Base-by-base conservation (phyloP, 1,284 basidiomycete genomes). In the Pseudomicrostroma phylloplanum region DNA sequence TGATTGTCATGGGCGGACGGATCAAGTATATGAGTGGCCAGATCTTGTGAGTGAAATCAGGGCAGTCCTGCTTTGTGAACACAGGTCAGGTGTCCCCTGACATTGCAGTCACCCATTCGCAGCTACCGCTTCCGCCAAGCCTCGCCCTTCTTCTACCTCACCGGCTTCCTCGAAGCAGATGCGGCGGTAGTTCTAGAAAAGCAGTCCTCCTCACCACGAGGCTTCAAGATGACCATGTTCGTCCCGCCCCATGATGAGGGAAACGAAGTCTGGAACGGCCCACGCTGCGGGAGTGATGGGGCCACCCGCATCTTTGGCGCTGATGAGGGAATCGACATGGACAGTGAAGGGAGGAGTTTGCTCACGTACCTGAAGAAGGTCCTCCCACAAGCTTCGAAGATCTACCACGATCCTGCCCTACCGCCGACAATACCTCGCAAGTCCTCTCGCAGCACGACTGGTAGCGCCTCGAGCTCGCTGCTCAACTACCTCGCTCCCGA, bases 181-280 rank as follows among this genome's bases (percentile, higher is more conserved):
- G 86, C 92, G 13, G 92, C 90, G 0, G 82, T 96, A 26, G 83
- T 97, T 40, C 60, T 79, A 6, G 70, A 73, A 25, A 67, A 68
- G 55, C 56, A 69, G 23, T 13, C 67, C 9, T 68, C 62, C 8
- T 82, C 84, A 2, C 80, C 86, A 0, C 83, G 86, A 67, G 92
- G 92, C 0, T 96, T 94, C 81, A 85, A 83, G 65, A 93, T 93
- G 89, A 88, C 87, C 0, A 81, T 98, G 55, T 98, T 96, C 78
- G 89, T 76, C 0, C 82, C 84, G 1, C 88, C 90, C 11, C 88
- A 87, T 63, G 87, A 94, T 74, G 78, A 85, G 1, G 83, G 85
- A 36, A 88, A 89, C 70, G 91, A 92, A 76, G 86, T 89, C 67
- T 99, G 94, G 96, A 90, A 96, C 59, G 94, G 94, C 11, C 87